Evolutionary conservation across 148 eudicot genomes (phyloP), one percentile per base, ranked within the genome.

Genomic region (Arbutus unedo): DNA sequence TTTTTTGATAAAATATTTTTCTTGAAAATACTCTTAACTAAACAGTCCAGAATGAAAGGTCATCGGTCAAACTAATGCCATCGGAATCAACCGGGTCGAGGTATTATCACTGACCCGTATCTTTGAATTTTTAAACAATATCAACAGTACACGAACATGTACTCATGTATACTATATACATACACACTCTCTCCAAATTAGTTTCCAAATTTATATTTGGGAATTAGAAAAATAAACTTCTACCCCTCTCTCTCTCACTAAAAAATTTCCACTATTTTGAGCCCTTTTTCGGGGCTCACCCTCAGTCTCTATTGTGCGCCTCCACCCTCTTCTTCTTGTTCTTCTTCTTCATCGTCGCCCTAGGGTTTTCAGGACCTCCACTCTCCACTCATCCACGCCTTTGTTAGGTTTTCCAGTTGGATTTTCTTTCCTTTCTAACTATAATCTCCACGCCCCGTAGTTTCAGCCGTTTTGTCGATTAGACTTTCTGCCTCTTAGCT

Each of bases 381-480:
- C 56, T 64, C 31, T n/a, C 57, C 79, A 31, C 56, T 64, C 31
- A 5, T 62, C 23, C 68, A 2, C 68, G 25, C 68, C 25, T 13
- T 21, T 64, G 11, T 4, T 11, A 64, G 41, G 5, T 64, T 75
- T 48, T 66, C 81, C 87, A 88, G 84, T 91, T 90, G 92, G 92
- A 88, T 88, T 85, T 70, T 14, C 86, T 81, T 16, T 80, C 84
- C 23, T 82, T 80, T 16, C 73, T 79, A 81, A 78, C 74, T 31
- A 43, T 10, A 72, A 80, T 90, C 79, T 82, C 87, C 50, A 87
- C 87, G 88, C 87, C 87, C 83, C 86, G 91, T 77, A 86, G 82
- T 85, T 90, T 87, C 78, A 87, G 84, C 71, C 91, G 88, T 64
- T 91, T 89, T 82, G 92, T 86, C 62, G 92, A 90, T 90, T 91